Base-by-base conservation (phyloP, 768 basidiomycete species). In the Sporobolomyces roseus region DNA sequence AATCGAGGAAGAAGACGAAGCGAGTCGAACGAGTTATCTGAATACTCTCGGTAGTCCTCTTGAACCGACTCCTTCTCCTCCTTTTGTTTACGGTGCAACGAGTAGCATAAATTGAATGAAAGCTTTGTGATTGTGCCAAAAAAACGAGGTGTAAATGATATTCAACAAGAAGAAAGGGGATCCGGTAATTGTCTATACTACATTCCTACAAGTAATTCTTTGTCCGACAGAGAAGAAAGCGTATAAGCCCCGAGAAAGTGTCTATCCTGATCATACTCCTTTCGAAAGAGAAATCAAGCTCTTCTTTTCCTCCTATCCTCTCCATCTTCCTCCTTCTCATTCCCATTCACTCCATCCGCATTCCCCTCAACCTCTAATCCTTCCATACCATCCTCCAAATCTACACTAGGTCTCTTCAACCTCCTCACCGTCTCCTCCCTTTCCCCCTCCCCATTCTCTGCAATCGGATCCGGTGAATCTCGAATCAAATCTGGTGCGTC, bases 401-500 rank as follows among this genome's bases (percentile, higher is more conserved):
- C 61, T 29, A 52, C 51, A 9, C 56, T 51, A 29, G 41, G 55
- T 16, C 70, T 30, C 52, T 63, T 66, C 54, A 63, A n/a, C 4
- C n/a, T 46, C 14, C 61, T 32, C 36, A 25, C 21, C 50, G 7
- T 19, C 13, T 19, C 51, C 12, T 27, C 36, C 4, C 25, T 63
- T 13, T 14, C 16, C 29, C 56, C 17, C 23, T 36, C 58, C 43
- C 30, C 19, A n/a, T 43, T 32, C 35, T 38, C 21, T 6, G 10
- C 14, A 23, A 19, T 45, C 27, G 43, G 19, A 2, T 60, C 45
- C 2, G 43, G 58, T 17, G 30, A 35, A 33, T 7, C 43, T 33
- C 58, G 41, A 6, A 63, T 29, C 32, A 66, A 27, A 17, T 58
- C 65, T 2, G 61, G 55, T 21, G 49, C 65, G 3, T 66, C 70